These are phyloP conservation scores for Xylaria digitata DNA, from an alignment of 2,329 filamentous ascomycete species.

Conservation along the genomic window DNA sequence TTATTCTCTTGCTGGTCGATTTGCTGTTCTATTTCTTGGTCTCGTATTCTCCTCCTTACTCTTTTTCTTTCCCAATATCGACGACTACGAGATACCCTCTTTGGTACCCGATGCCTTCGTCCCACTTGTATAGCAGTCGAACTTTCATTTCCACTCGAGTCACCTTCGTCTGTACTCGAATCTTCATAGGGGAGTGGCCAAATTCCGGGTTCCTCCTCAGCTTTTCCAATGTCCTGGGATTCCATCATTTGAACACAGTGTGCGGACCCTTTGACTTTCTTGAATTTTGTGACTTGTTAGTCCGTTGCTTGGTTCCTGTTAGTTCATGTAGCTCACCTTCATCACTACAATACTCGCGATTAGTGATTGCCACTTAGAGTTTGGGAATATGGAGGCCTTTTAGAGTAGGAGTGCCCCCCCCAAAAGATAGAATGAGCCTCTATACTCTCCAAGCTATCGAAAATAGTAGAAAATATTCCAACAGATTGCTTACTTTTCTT, in stretches of 20 bases:
- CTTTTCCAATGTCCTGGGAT: slow-evolving; percentile 13
- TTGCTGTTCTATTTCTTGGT: neutral
- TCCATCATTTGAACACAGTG: slow-evolving; percentile 41
- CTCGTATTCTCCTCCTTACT: neutral
- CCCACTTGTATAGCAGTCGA: neutral
- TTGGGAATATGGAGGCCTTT: neutral
- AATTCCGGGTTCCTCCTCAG: neutral
- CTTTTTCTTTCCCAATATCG: neutral
- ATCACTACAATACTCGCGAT: slow-evolving; percentile 19
- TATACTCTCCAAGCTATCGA: neutral
- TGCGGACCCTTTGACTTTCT: slow-evolving; percentile 43
- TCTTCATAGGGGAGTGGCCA: slow-evolving; percentile 7
- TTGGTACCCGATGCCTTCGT: neutral
- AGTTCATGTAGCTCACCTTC: slow-evolving; percentile 19
- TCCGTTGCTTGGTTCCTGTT: neutral
- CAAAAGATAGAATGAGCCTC: neutral
- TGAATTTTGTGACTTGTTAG: slow-evolving; percentile 12
- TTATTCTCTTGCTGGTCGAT: neutral
- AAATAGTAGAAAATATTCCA: neutral
- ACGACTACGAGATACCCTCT: neutral
- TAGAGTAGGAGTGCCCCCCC: neutral
- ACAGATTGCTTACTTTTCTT: slow-evolving; percentile 12
- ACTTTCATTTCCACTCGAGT: slow-evolving; percentile 42
- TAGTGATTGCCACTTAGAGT: neutral
- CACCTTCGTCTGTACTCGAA: slow-evolving; percentile 35